Conservation (phyloP, 495 filamentous ascomycete genomes). For the Xylaria curta region DNA sequence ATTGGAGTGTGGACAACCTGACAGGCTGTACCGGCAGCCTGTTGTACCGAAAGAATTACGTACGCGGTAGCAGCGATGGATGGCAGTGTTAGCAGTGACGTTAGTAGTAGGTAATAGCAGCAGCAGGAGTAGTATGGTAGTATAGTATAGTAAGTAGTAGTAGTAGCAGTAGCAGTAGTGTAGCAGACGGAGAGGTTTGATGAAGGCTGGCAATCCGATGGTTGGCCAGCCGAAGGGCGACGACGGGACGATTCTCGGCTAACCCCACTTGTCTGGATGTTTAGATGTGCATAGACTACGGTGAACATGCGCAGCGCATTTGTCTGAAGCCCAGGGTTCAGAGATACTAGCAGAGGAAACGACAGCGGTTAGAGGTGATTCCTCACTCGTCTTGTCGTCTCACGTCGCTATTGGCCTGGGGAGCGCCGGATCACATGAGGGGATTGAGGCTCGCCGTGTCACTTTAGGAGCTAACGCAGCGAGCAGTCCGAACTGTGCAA, state of each 20-base stretch:
- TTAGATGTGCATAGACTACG: constrained; percentile 15
- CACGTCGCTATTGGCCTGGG: constrained; percentile 22
- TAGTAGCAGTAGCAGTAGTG: not conserved
- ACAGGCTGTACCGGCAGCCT: not conserved
- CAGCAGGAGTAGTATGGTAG: not conserved
- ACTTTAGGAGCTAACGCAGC: constrained; percentile 13
- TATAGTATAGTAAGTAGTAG: not conserved
- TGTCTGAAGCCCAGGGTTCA: constrained; percentile 5
- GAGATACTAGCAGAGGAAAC: not conserved
- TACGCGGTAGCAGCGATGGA: not conserved
- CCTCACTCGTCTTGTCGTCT: not conserved
- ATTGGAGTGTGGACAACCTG: not conserved
- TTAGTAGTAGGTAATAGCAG: not conserved
- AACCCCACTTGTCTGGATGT: constrained; percentile 9
- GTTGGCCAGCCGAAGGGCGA: constrained; percentile 7
- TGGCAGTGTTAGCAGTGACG: not conserved
- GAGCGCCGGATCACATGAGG: constrained; percentile 20
- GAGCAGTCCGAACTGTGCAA: constrained; percentile 2
- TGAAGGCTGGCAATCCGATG: constrained; percentile 6
- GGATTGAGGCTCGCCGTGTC: constrained; percentile 23
- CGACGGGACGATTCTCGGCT: constrained; percentile 18
- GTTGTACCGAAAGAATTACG: constrained; percentile 1
- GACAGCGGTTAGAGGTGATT: constrained; percentile 1
- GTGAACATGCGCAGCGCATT: constrained; percentile 18
- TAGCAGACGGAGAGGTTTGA: constrained; percentile 11